phyloP scores from a whole-genome alignment of 352 stramenopile genomes.

The Phytopythium chamaehyphon region DNA sequence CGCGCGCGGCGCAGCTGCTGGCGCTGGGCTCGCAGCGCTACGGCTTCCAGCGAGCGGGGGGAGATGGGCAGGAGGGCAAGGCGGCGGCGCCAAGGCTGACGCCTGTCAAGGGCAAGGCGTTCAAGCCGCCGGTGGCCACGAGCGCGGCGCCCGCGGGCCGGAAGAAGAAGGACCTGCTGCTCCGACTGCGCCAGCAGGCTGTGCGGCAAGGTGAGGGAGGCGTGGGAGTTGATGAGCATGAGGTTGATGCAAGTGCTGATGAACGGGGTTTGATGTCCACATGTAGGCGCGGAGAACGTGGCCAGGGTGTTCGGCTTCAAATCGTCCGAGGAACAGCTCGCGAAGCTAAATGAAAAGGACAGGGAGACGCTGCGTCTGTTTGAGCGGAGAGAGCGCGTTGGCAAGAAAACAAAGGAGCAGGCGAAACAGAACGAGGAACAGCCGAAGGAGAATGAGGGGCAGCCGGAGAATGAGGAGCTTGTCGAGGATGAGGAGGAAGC shows the following conservation, averaged over 20 bases:
- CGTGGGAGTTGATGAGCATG: too few relatives aligned
- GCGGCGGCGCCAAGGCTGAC: constrained; percentile 17
- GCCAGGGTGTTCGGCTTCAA: constrained; percentile 77
- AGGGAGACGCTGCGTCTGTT: constrained; percentile 52
- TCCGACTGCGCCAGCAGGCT: constrained; percentile 46
- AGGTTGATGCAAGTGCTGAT: neutral
- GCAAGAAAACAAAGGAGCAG: constrained; percentile 9
- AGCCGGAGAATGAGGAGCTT: constrained; percentile 10
- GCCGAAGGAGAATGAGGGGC: constrained; percentile 4
- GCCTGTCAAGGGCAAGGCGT: constrained; percentile 29
- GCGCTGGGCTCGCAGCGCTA: constrained; percentile 45
- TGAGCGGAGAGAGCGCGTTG: constrained; percentile 17
- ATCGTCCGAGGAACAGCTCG: constrained; percentile 67
- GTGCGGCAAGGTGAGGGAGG: constrained; percentile 44
- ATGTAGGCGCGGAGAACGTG: constrained; percentile 41
- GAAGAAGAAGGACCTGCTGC: constrained; percentile 65
- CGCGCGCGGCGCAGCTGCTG: constrained; percentile 40
- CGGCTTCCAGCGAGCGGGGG: constrained; percentile 10
- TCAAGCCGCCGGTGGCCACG: constrained; percentile 52
- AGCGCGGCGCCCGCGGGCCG: constrained; percentile 16
- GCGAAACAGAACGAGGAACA: constrained; percentile 12
- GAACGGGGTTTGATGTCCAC: neutral
- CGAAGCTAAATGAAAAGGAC: constrained; percentile 62
- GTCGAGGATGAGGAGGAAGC: constrained; percentile 8
- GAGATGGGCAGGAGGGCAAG: neutral